Evolutionary conservation across 2,329 filamentous ascomycete species (phyloP), one percentile per base, ranked within the genome.

Genomic region (Stagonosporopsis cucurbitacearum): DNA sequence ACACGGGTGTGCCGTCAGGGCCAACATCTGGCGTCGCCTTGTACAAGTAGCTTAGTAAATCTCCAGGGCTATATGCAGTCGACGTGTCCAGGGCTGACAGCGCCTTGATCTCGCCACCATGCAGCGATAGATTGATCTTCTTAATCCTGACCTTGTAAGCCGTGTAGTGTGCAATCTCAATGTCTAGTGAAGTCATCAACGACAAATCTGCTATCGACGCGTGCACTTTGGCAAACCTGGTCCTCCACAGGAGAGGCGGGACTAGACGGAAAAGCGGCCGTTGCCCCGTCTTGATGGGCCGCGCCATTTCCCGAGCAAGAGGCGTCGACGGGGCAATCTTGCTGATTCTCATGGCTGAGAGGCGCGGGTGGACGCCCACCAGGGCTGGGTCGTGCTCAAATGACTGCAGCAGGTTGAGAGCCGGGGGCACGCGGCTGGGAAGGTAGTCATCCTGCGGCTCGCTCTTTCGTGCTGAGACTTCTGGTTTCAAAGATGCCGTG

Each of bases 41-140:
- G 77, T 92, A 94, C 49, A 93, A 79, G 64, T 92, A 86, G 1
- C 88, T 90, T 58, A 91, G 78, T 71, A 92, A 89, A 68, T 94
- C 90, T 64, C 89, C 87, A 15, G 89, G 85, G 13, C 86, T 86
- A 69, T 87, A 88, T 37, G 80, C 79, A 23, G 88, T 77, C 4
- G 86, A 84, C 33, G 76, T 74, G 59, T 84, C 85, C 13, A 89
- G 47, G 9, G 62, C 60, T 6, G 62, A 56, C 43, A 74, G 80
- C 54, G 85, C 79, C 51, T 87, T 82, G 17, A 89, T 82, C 13
- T 75, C 76, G 42, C 86, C 87, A 22, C 86, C 84, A 28, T 79
- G 76, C 13, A 91, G 78, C 1, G 78, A 75, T 25, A 92, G 76
- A 1, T 79, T 65, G 52, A 91, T 84, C 19, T 81, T 79, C 49